Percentiles rank a stretch among this genome's conserved stretches.
These are phyloP conservation scores for Taxillus chinensis DNA, from an alignment of 164 flowering plant genomes.

Conservation along the genomic window DNA sequence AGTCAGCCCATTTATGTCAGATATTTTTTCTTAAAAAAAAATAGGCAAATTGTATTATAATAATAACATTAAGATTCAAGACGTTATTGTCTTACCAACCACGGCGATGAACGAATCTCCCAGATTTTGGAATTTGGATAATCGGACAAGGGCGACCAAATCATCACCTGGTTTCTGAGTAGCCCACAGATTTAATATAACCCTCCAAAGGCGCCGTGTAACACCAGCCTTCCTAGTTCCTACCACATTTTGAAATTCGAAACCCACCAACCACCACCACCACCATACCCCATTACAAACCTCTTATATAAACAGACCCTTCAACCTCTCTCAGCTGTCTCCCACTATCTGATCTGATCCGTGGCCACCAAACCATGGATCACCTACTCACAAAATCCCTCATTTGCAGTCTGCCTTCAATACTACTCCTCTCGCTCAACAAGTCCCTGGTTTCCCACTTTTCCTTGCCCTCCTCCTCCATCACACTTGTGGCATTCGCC, in stretches of 20 bases:
- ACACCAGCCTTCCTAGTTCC: too few relatives aligned
- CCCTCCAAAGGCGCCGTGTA: not conserved
- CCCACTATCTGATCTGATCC: not conserved
- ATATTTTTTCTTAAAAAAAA: too few relatives aligned
- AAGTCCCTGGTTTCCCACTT: constrained; percentile 4
- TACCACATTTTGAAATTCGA: too few relatives aligned
- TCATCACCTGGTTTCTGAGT: not conserved
- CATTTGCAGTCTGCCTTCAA: not conserved
- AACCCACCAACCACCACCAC: not conserved
- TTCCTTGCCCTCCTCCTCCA: not conserved
- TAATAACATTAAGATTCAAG: too few relatives aligned
- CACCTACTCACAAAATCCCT: not conserved
- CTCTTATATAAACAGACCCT: not conserved
- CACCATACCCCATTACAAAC: not conserved
- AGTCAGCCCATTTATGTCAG: too few relatives aligned
- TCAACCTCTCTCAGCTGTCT: not conserved
- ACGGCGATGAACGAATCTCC: too few relatives aligned
- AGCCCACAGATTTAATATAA: not conserved
- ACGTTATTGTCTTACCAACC: too few relatives aligned
- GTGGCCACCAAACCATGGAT: not conserved
- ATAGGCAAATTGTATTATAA: too few relatives aligned
- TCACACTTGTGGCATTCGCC: constrained; percentile 2
- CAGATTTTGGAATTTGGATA: too few relatives aligned
- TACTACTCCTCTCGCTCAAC: not conserved
- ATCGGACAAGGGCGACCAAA: too few relatives aligned